Base-by-base conservation (phyloP, 2,329 filamentous ascomycete species). In the Sporothrix inflata region DNA sequence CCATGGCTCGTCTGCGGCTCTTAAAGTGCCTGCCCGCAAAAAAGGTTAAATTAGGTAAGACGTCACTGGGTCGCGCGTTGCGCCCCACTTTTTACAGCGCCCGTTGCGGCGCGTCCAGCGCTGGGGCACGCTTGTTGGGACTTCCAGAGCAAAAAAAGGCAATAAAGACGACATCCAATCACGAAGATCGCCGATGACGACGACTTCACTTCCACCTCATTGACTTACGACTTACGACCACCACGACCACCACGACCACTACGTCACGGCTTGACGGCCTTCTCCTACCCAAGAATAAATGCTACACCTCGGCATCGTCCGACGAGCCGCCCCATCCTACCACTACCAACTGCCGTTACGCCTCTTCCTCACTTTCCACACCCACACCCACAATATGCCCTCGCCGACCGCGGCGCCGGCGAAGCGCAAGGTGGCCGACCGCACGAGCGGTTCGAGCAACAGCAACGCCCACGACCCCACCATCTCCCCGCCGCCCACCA, bases 401-500 rank as follows among this genome's bases (percentile, higher is more conserved):
- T 51, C 69, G 2, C 27, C 69, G 12, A 9, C 57, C 1, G 27
- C 4, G 14, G 66, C 66, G 30, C 61, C 65, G 2, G 27, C 45
- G 4, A 67, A 67, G 45, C 45, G 65, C 45, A 67, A 67, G 45
- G 16, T 45, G 16, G 38, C 60, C 60, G 60, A 65, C 60, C 60
- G n/a, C 1, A 45, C 21, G 21, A 42, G n/a, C 5, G 57, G 34
- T 4, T 27, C 21, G 3, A 14, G 12, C 60, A 19, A 21, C 65
- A 51, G 42, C 65, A 51, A 49, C 27, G 16, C 27, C 30, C 73
- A 77, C 69, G 83, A 84, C 51, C 80, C 79, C 38, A 77, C 84
- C 24, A 82, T 88, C 71, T 88, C 87, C 51, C 87, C 87, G 14
- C 87, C 87, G 12, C 84, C 83, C 0, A 38, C 84, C 73, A 88